phyloP scores from a whole-genome alignment of 345 rosid species.

The Lumnitzera racemosa region DNA sequence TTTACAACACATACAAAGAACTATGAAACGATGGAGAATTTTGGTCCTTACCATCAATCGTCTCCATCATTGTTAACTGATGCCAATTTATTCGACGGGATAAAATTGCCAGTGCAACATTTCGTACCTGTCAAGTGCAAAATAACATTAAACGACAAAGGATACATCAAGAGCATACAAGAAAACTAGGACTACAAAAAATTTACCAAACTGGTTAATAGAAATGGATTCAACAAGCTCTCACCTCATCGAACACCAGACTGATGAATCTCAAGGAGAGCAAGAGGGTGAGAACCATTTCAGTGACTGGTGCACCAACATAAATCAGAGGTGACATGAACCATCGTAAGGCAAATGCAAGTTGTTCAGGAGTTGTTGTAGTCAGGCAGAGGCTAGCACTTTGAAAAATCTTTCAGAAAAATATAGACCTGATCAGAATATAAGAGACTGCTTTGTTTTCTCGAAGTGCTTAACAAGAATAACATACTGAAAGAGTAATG shows the following conservation, averaged over 20 bases:
- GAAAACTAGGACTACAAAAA: too few species aligned
- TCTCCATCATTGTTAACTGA: conserved; percentile 69
- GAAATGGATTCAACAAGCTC: not conserved
- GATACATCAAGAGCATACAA: too few species aligned
- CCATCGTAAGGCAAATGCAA: conserved; percentile 83
- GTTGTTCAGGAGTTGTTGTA: conserved; percentile 91
- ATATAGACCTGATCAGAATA: not conserved
- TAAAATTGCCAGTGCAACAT: conserved; percentile 81
- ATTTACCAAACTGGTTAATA: not conserved
- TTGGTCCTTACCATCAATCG: conserved; percentile 54
- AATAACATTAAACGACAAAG: not conserved
- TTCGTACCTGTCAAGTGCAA: conserved; percentile 49
- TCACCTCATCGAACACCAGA: conserved; percentile 89
- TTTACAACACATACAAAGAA: not conserved
- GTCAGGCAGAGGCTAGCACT: conserved; percentile 88
- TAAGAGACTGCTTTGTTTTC: not conserved
- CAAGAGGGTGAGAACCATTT: conserved; percentile 74
- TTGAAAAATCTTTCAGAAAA: conserved; percentile 62
- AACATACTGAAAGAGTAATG: not conserved
- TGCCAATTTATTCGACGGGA: conserved; percentile 91
- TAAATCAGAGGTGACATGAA: conserved; percentile 64
- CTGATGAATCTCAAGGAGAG: conserved; percentile 86
- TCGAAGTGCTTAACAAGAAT: too few species aligned
- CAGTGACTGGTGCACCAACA: conserved; percentile 83
- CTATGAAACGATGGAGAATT: not conserved